A percentile compares a stretch with the other conserved stretches of the same genome.
phyloP scores from a whole-genome alignment of 352 stramenopile species.

The Phytophthora sp. region DNA sequence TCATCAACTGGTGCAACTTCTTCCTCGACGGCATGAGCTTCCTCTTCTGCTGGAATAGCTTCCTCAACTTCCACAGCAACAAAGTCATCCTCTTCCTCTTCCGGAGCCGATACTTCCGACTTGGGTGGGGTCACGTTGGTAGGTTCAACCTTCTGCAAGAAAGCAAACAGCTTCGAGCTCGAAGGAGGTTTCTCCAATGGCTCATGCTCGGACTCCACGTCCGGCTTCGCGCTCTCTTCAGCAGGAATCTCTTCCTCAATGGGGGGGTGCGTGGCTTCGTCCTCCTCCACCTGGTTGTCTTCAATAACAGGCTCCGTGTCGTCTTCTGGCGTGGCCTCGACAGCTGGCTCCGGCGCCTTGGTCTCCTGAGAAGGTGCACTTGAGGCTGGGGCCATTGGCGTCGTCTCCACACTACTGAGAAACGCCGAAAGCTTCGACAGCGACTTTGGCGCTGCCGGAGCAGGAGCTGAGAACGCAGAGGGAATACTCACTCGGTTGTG shows the following conservation, averaged over 20 bases:
- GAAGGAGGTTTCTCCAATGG: conserved; percentile 35
- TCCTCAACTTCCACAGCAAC: conserved; percentile 39
- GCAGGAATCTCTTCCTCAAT: conserved; percentile 23
- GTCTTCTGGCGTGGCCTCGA: conserved; percentile 32
- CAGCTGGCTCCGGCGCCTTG: conserved; percentile 13
- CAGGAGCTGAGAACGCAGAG: conserved; percentile 40
- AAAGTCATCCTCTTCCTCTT: conserved; percentile 33
- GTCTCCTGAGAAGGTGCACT: conserved; percentile 29
- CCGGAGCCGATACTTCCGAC: conserved; percentile 3
- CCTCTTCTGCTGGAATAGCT: conserved; percentile 34
- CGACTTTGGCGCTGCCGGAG: conserved; percentile 30
- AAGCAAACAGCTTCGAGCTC: conserved; percentile 60
- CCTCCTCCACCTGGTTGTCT: conserved; percentile 36
- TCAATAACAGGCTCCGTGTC: conserved; percentile 26
- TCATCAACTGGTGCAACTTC: conserved; percentile 25
- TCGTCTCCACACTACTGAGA: conserved; percentile 61
- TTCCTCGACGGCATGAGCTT: conserved; percentile 33
- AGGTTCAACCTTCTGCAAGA: conserved; percentile 56
- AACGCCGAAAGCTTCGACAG: conserved; percentile 70
- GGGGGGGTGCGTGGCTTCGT: conserved; percentile 19
- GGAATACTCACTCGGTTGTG: conserved; percentile 40
- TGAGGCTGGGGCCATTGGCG: conserved; percentile 12
- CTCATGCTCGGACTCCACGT: conserved; percentile 22
- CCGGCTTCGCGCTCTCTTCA: conserved; percentile 18
- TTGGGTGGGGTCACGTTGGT: conserved; percentile 5